These are phyloP conservation scores for Scheffersomyces ergatensis DNA, from an alignment of 805 yeast species.

Conservation along the genomic window DNA sequence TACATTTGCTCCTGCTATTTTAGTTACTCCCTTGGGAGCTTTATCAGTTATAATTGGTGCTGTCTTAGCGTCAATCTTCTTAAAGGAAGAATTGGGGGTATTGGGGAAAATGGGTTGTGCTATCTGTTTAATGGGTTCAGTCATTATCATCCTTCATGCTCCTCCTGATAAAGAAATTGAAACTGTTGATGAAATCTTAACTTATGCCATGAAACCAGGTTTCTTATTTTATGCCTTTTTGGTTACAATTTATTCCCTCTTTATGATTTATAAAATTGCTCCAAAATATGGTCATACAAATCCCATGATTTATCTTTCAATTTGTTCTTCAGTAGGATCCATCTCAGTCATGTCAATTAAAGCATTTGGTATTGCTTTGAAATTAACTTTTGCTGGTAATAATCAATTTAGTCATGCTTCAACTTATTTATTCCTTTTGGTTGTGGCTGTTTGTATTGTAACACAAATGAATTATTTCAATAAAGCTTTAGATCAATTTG, in stretches of 20 bases:
- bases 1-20: slow-evolving; percentile 90
- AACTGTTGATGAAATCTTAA: slow-evolving; percentile 84
- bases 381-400: slow-evolving; percentile 78
- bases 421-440: slow-evolving; percentile 75
- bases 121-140: slow-evolving; percentile 82
- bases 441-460: slow-evolving; percentile 76
- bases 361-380: slow-evolving; percentile 90
- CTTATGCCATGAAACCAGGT: slow-evolving; percentile 75
- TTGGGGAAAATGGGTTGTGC: slow-evolving; percentile 93
- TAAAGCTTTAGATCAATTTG: slow-evolving; percentile 90
- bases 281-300: slow-evolving; percentile 76
- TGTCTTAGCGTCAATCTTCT: slow-evolving; percentile 77
- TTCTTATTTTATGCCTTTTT: slow-evolving; percentile 63
- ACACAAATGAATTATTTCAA: slow-evolving; percentile 94
- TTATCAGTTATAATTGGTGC: slow-evolving; percentile 89
- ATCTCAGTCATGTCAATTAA: slow-evolving; percentile 89
- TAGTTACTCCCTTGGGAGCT: slow-evolving; percentile 92
- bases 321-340: slow-evolving; percentile 88
- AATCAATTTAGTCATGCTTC: slow-evolving; percentile 85
- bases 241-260: slow-evolving; percentile 66
- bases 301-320: slow-evolving; percentile 87
- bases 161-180: slow-evolving; percentile 90
- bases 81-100: slow-evolving; percentile 83
- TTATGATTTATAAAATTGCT: slow-evolving; percentile 81
- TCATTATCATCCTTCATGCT: slow-evolving; percentile 85